These are phyloP conservation scores for Torrubiella hemipterigena DNA, from an alignment of 2,329 filamentous ascomycete genomes.

Conservation along the genomic window DNA sequence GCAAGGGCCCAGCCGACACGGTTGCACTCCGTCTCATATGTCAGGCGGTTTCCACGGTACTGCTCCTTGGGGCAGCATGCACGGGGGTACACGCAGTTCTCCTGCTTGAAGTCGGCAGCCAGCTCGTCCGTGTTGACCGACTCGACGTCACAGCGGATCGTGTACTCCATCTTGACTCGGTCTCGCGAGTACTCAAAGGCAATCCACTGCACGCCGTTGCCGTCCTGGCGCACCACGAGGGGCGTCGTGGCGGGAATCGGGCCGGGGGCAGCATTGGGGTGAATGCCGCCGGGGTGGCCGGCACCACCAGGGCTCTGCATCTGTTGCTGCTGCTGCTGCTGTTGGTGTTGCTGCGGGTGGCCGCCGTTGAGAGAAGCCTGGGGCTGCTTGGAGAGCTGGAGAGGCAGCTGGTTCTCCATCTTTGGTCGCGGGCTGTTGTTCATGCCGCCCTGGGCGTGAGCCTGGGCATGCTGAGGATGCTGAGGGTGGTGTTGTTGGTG, in stretches of 20 bases:
- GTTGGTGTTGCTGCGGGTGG: slow-evolving; percentile 17
- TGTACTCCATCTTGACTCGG: slow-evolving; percentile 98
- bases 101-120: slow-evolving; percentile 81
- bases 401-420: slow-evolving; percentile 49
- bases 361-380: slow-evolving; percentile 23
- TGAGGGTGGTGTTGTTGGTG: slow-evolving; percentile 47
- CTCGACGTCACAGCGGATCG: slow-evolving; percentile 94
- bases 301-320: slow-evolving; percentile 24
- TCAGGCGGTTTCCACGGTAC: slow-evolving; percentile 88
- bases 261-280: slow-evolving; percentile 84
- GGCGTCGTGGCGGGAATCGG: slow-evolving; percentile 96
- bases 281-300: slow-evolving; percentile 48
- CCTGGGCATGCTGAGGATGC: slow-evolving; percentile 20
- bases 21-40: slow-evolving; percentile 98
- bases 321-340: slow-evolving; percentile 16
- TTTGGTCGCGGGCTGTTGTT: slow-evolving; percentile 50
- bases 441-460: slow-evolving; percentile 42
- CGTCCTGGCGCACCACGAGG: slow-evolving; percentile 84
- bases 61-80: slow-evolving; percentile 92
- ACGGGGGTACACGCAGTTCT: slow-evolving; percentile 95
- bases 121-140: slow-evolving; percentile 86
- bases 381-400: slow-evolving; percentile 45
- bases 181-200: slow-evolving; percentile 97
- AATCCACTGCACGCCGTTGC: slow-evolving; percentile 97
- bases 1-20: slow-evolving; percentile 98